phyloP scores from a whole-genome alignment of 2,329 filamentous ascomycete species.

The Simplicillium sp. region DNA sequence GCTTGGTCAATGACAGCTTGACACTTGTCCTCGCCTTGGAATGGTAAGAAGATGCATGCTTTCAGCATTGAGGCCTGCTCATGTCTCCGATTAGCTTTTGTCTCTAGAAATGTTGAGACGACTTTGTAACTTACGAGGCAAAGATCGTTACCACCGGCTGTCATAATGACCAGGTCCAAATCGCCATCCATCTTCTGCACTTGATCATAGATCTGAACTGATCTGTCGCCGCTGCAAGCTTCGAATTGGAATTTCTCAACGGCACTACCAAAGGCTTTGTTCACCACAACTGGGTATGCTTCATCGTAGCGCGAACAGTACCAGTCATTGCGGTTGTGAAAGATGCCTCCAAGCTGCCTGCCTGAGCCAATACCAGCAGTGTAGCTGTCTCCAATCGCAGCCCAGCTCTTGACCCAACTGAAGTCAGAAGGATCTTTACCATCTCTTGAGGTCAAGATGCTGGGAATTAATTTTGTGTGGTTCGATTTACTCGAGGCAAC shows the following conservation, averaged over 20 bases:
- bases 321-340: too few species aligned
- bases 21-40: constrained; percentile 9
- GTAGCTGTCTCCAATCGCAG: too few species aligned
- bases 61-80: constrained; percentile 8
- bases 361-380: too few species aligned
- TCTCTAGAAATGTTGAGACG: too few species aligned
- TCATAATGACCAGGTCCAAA: constrained; percentile 24
- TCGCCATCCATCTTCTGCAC: constrained; percentile 13
- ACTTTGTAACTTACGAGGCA: constrained; percentile 22
- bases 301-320: too few species aligned
- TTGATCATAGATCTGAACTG: constrained; percentile 17
- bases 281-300: constrained; percentile 17
- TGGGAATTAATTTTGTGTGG: too few species aligned
- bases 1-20: constrained; percentile 13
- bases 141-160: constrained; percentile 26
- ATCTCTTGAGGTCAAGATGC: too few species aligned
- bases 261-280: constrained; percentile 11
- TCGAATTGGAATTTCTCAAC: constrained; percentile 18
- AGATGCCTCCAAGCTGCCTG: too few species aligned
- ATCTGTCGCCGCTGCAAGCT: constrained; percentile 17
- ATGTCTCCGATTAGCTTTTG: too few species aligned
- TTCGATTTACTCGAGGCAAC: too few species aligned
- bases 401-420: too few species aligned
- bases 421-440: too few species aligned
- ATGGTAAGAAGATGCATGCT: constrained; percentile 12